phyloP scores from a whole-genome alignment of 345 rosid species.

The Aquilaria malaccensis region DNA sequence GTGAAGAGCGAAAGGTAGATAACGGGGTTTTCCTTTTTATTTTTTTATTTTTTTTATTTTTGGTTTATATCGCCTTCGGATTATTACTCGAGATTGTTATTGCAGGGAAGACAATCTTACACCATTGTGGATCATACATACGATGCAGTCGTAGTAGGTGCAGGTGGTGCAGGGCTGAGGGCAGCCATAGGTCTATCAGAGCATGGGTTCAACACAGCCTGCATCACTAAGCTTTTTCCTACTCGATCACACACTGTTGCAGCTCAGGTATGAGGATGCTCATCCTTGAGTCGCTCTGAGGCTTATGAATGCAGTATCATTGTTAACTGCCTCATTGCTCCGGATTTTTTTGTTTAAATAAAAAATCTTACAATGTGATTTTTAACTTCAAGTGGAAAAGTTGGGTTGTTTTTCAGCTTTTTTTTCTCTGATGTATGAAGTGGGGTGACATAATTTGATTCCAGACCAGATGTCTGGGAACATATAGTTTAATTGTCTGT shows the following conservation, averaged over 20 bases:
- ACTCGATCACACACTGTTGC: slow-evolving; percentile 98
- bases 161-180: slow-evolving; percentile 96
- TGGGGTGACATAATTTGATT: too few species aligned
- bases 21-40: not conserved
- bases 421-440: too few species aligned
- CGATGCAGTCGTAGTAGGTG: slow-evolving; percentile 96
- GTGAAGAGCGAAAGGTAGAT: too few species aligned
- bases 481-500: too few species aligned
- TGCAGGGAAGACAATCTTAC: slow-evolving; percentile 51
- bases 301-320: not conserved
- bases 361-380: too few species aligned
- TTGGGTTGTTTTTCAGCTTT: too few species aligned
- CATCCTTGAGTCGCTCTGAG: not conserved
- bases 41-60: not conserved
- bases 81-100: not conserved
- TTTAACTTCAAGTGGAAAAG: too few species aligned
- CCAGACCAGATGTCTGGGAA: too few species aligned
- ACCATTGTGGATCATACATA: slow-evolving; percentile 93
- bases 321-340: too few species aligned
- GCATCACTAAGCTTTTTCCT: slow-evolving; percentile 95
- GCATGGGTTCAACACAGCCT: slow-evolving; percentile 99
- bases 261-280: slow-evolving; percentile 58
- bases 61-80: slow-evolving; percentile 6
- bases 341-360: too few species aligned
- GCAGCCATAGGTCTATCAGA: slow-evolving; percentile 98